Evolutionary conservation across 108 stramenopile species (phyloP), one percentile per base, ranked within the genome.

Genomic region (Heterococcus sp.): DNA sequence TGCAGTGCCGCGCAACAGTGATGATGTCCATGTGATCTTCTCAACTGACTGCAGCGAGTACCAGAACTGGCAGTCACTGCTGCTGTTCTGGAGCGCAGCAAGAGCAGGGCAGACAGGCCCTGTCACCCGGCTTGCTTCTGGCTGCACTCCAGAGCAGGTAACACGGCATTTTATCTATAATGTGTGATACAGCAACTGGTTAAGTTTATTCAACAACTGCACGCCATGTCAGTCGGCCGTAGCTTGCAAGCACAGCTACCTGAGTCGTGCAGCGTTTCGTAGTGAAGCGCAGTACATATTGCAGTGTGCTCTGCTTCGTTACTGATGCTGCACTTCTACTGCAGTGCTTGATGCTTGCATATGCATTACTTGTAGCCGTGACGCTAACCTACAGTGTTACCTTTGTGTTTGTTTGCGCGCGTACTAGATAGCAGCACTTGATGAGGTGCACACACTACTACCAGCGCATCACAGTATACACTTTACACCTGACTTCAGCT

Each of bases 51-150:
- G 96, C 84, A 92, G 91, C 32, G 74, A 75, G 38, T 94, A 89
- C 76, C 95, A 97, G 84, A 90, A 93, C 76, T 97, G 96, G 96
- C 95, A 97, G 83, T 90, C 93, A 0, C 92, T 93, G 66, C 75
- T 92, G 29, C 87, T 97, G 32, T 97, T 95, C 79, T 93, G 88
- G 85, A 91, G 86, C 38, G 90, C 92, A 26, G 1, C 83, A 33
- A 83, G 84, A 63, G 91, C 91, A 64, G 83, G 89, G 3, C 94
- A 95, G 73, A 89, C 87, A 38, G 96, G 96, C 31, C 72, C 88
- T 32, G 89, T 95, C 27, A 94, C 94, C 36, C 92, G 95, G 38
- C 95, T 97, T 37, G 94, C 93, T 21, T 94, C 94, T 32, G 89
- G 92, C 29, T 91, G 91, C 81, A 39, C 28, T 28, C 65, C 3